These are phyloP conservation scores for Yamadazyma kanchanaburiensis DNA, from an alignment of 1,139 yeast species.

Conservation along the genomic window DNA sequence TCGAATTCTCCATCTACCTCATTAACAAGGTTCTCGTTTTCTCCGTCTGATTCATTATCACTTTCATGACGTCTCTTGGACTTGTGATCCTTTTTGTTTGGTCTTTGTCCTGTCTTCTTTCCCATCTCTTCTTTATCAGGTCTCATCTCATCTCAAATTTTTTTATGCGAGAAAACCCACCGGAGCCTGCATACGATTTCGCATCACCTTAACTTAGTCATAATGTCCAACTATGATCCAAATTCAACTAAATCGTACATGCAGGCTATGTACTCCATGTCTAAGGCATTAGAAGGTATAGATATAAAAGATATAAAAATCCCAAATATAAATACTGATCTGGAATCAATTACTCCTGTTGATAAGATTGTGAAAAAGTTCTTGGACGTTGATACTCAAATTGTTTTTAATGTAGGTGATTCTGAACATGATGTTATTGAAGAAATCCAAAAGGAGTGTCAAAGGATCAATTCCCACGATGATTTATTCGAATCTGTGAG, in stretches of 20 bases:
- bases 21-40: conserved; percentile 43
- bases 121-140: conserved; percentile 6
- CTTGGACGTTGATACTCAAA: conserved; percentile 27
- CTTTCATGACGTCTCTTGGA: conserved; percentile 16
- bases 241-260: conserved; percentile 73
- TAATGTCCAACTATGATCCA: conserved; percentile 33
- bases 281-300: conserved; percentile 38
- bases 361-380: conserved; percentile 26
- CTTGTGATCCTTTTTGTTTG: conserved; percentile 2
- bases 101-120: conserved; percentile 9
- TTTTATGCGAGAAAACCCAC: not conserved
- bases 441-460: conserved; percentile 27
- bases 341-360: conserved; percentile 23
- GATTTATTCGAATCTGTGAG: conserved; percentile 23
- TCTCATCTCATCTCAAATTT: conserved; percentile 24
- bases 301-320: conserved; percentile 19
- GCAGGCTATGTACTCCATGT: conserved; percentile 73
- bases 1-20: conserved; percentile 52
- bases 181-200: conserved; percentile 3
- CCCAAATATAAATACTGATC: conserved; percentile 35
- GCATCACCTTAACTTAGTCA: not conserved
- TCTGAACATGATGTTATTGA: conserved; percentile 4
- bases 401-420: conserved; percentile 22
- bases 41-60: conserved; percentile 21
- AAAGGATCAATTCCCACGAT: conserved; percentile 21